Evolutionary conservation across 176 grass and related monocot genomes (phyloP).

Genomic region (Zoysia japonica): DNA sequence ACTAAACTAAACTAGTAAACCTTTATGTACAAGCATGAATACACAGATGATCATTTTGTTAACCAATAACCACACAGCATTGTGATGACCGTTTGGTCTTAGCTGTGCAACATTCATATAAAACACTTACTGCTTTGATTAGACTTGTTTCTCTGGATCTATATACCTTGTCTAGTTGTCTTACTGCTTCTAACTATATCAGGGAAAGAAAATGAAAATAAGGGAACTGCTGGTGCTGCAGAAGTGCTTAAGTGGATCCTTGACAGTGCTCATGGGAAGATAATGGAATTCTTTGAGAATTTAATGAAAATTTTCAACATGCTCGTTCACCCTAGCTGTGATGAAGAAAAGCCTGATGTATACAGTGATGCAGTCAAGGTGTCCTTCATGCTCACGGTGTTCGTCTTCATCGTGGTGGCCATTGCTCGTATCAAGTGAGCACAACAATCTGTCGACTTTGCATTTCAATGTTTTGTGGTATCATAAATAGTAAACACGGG

Average conservation of each 20-base stretch:
- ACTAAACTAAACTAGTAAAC: background rate
- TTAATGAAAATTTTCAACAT: slow-evolving; percentile 57
- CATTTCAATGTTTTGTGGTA: slow-evolving; percentile 42
- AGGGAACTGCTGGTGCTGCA: slow-evolving; percentile 36
- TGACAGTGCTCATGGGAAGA: slow-evolving; percentile 52
- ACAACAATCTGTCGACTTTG: slow-evolving; percentile 77
- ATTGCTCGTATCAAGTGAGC: slow-evolving; percentile 67
- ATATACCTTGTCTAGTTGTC: background rate
- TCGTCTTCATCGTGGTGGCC: slow-evolving; percentile 76
- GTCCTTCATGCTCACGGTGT: slow-evolving; percentile 74
- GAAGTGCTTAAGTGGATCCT: slow-evolving; percentile 68
- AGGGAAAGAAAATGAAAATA: slow-evolving; percentile 52
- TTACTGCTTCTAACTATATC: slow-evolving; percentile 36
- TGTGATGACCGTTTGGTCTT: slow-evolving; percentile 5
- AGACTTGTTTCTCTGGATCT: background rate
- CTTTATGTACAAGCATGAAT: slow-evolving; percentile 14
- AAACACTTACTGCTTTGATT: background rate
- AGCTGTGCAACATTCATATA: slow-evolving; percentile 11
- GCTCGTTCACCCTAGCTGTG: slow-evolving; percentile 39
- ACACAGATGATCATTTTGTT: background rate
- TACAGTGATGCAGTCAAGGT: slow-evolving; percentile 59
- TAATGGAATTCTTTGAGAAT: slow-evolving; percentile 62
- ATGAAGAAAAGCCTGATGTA: slow-evolving; percentile 44
- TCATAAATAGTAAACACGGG: slow-evolving; percentile 28
- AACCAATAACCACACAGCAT: background rate